Evolutionary conservation across 2,329 filamentous ascomycete genomes (phyloP), one percentile per base, ranked within the genome.

Genomic region (Tolypocladium album): DNA sequence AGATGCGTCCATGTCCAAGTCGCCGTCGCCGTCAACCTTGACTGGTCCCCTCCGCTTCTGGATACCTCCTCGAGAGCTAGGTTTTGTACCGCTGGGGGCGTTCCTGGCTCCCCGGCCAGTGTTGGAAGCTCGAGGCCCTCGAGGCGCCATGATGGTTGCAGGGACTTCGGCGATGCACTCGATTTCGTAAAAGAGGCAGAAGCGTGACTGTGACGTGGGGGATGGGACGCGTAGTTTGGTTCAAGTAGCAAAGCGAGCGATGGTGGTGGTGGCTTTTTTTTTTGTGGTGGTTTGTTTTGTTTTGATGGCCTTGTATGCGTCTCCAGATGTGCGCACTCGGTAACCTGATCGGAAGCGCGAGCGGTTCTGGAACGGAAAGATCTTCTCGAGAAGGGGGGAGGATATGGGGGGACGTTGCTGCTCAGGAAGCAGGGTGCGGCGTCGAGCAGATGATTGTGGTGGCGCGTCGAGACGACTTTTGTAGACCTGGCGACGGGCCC

Each of bases 1-100:
- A 24, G 70, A 64, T 56, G 70, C 72, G 63, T 79, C 80, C 83
- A 86, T 86, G 39, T 82, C 76, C n/a, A 86, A 75, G 65, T 86
- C 83, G 39, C 83, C 83, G 73, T 85, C 83, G 58, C 76, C 73
- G 65, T 85, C 83, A 56, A 76, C 68, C 62, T 74, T 77, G 4
- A 67, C 65, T 47, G 70, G 70, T 13, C 68, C 69, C 57, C 68
- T 78, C 56, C 78, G 78, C 69, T 84, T 85, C 24, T 75, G 72
- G 59, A 85, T 79, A 38, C 82, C 82, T 42, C 78, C 78, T 65
- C 78, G 74, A n/a, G 70, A 66, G 60, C 65, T 70, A 12, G 70
- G 60, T 60, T 69, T 74, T 15, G 73, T 60, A 60, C 68, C 68
- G 56, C 65, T 58, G 11, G 68, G 58, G 15, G 67, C 63, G 60